Evolutionary conservation across 306 rosid genomes (phyloP), one percentile per base, ranked within the genome.

Genomic region (Carpinus viminea): DNA sequence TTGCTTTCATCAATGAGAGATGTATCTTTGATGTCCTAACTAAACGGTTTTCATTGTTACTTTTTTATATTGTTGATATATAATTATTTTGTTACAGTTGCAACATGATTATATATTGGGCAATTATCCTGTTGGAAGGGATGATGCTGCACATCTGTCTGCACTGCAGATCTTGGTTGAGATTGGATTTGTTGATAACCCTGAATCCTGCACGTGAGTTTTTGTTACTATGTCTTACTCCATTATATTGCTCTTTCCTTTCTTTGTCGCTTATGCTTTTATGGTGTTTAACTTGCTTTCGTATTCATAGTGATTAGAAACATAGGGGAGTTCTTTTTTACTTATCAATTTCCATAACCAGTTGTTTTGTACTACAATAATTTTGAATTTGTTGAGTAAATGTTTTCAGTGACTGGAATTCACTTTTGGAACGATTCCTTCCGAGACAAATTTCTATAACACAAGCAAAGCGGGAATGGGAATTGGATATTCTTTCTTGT

Each of bases 81-180:
- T 74, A 84, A 57, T 66, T 79, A 78, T 81, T 7, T 83, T 79
- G 52, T 83, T 84, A 41, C 98, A 94, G 98, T 82, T 94, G 84
- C 98, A 94, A 70, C 97, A 92, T 83, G 98, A 94, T 90, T 94
- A 94, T 84, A 85, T 92, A 84, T 83, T 88, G 86, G 98, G 98
- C 9, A 92, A 94, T 78, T 94, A 92, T 85, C 98, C 98, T 71
- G 91, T 94, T 77, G 97, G 98, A 84, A 89, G 94, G 62, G 98
- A 92, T 8, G 98, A 94, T 83, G 97, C 98, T 68, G 89, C 96
- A 11, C 93, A 89, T 84, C 89, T 94, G 72, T 94, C 98, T 73
- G 97, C 98, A 68, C 81, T 94, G 84, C 98, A 94, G 84, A 92
- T 92, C 74, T 84, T 92, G 75, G 97, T 91, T 75, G 96, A 94